phyloP scores from a whole-genome alignment of 73 alveolate genomes.

The Tetrahymena elliotti region DNA sequence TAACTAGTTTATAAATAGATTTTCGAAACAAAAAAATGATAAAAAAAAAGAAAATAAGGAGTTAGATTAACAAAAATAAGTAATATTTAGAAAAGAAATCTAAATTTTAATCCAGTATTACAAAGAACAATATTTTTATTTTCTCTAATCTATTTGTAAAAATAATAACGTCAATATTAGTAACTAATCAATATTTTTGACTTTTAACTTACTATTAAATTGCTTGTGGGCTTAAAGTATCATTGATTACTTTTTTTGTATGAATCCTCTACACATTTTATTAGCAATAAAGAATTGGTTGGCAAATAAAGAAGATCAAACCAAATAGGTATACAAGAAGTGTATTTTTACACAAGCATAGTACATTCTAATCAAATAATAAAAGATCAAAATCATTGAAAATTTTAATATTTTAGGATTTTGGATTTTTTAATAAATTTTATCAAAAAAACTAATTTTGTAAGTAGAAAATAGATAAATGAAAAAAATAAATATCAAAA shows the following conservation, averaged over 20 bases:
- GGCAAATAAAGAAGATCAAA: neutral
- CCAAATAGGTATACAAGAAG: too few relatives aligned
- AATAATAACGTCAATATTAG: neutral
- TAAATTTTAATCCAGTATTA: neutral
- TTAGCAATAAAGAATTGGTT: neutral
- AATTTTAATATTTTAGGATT: neutral
- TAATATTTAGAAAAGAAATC: neutral
- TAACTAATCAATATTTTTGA: neutral
- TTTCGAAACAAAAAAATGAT: neutral
- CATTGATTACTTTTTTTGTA: neutral
- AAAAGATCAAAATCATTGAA: neutral
- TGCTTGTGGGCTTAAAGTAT: neutral
- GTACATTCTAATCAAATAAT: neutral
- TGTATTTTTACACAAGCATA: neutral
- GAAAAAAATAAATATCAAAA: neutral
- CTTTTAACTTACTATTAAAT: neutral
- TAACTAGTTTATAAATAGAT: neutral
- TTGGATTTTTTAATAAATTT: neutral
- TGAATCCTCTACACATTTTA: neutral
- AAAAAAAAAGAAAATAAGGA: neutral
- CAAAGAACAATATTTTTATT: neutral
- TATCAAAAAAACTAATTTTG: neutral
- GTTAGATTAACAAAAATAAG: neutral
- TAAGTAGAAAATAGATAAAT: neutral
- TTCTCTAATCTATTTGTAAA: neutral